Conservation (phyloP, 2,329 filamentous ascomycete species). For the Pseudocercospora fuligena region DNA sequence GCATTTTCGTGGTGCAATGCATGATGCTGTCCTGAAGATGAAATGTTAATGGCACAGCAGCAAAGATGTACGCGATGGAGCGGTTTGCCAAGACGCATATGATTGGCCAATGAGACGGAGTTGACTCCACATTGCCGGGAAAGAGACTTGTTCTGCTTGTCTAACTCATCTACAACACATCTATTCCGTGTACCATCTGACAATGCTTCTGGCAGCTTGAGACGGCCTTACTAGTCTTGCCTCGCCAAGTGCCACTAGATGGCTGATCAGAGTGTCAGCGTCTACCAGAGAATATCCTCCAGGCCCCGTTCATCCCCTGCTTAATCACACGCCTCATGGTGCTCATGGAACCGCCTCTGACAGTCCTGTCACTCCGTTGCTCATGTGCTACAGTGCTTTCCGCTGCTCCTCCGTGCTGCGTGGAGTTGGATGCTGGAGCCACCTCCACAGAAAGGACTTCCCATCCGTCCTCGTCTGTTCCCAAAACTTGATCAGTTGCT, state of each 20-base stretch:
- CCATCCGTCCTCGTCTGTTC: not conserved
- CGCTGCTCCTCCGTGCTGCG: not conserved
- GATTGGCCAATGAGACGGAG: not conserved
- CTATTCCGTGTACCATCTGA: not conserved
- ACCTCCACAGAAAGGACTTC: not conserved
- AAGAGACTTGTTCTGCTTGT: not conserved
- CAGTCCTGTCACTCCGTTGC: not conserved
- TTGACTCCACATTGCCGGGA: not conserved
- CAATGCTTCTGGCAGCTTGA: no score
- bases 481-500: not conserved
- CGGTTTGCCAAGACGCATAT: not conserved
- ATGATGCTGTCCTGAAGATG: conserved; percentile 16
- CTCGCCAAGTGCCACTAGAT: no score
- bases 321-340: not conserved
- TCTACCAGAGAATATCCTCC: not conserved
- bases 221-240: no score
- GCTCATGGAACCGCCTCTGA: not conserved
- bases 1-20: conserved; percentile 32
- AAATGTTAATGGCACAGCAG: not conserved
- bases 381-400: not conserved
- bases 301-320: not conserved
- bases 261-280: not conserved
- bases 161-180: not conserved
- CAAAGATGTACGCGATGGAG: not conserved
- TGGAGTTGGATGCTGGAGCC: not conserved